Evolutionary conservation across 1,284 basidiomycete genomes (phyloP), one percentile per base, ranked within the genome.

Genomic region (Exobasidium cylindrosporum): DNA sequence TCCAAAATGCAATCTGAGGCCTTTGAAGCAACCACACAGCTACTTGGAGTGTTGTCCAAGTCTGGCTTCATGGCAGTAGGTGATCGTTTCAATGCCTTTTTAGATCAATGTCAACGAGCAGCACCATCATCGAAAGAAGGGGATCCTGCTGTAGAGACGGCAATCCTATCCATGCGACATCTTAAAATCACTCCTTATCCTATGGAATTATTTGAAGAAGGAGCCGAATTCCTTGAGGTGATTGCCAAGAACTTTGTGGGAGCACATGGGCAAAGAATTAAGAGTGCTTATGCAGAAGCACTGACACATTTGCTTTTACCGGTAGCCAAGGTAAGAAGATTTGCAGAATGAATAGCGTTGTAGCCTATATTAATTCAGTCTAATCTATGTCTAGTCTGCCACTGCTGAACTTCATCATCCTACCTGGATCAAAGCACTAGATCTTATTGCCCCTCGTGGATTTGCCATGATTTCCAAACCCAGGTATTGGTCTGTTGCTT

Each of bases 401-500:
- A 92, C 95, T 78, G 94, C 92, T 0, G 94, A 97, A 82, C 91
- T 95, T 54, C 96, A 97, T 74, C 90, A 96, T 78, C 94, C 94
- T 0, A 85, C 89, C 60, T 97, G 94, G 94, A 89, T 88, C 1
- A 92, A 91, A 77, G 92, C 92, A 0, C 89, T 96, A 52, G 89
- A 92, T 67, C 82, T 87, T 4, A 90, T 97, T 46, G 88, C 89
- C 74, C 88, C 89, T 1, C 89, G 90, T 71, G 91, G 92, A 3
- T 84, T 86, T 60, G 89, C 89, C 58, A 94, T 97, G 90, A 87
- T 89, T 77, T 82, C 84, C 43, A 97, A 97, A 79, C 90, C 90
- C 7, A 87, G 92, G 31, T 96, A 97, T 79, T 97, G 93, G 92
- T 84, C 84, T 54, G 86, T 87, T 0, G 92, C 92, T 0, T 95